phyloP scores from a whole-genome alignment of 139 green algal genomes.

The Pleodorina starrii region DNA sequence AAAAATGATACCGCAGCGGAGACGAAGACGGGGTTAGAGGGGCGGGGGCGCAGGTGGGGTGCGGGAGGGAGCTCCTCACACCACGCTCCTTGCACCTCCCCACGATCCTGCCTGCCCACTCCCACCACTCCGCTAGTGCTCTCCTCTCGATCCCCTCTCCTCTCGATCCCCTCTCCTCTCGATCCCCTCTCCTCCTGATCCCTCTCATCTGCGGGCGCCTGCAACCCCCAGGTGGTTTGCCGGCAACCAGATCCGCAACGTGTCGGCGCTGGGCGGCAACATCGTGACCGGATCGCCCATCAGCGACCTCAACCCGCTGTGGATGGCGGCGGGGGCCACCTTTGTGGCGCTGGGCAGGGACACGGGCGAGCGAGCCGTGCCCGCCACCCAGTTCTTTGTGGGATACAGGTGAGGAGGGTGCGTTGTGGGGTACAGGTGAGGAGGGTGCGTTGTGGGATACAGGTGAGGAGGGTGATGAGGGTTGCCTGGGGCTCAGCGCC shows the following conservation, averaged over 20 bases:
- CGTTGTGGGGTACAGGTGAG: no score
- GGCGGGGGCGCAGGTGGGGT: constrained; percentile 75
- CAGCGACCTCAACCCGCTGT: constrained; percentile 95
- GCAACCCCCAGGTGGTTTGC: constrained; percentile 59
- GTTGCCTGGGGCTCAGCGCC: no score
- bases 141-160: no score
- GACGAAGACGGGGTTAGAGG: no score
- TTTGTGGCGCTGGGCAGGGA: constrained; percentile 73
- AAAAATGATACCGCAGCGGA: no score
- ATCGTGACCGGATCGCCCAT: constrained; percentile 94
- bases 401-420: constrained; percentile 80
- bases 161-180: neutral
- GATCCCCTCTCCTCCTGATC: neutral
- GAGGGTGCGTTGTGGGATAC: no score
- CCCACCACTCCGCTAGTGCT: no score
- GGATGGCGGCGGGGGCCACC: constrained; percentile 81
- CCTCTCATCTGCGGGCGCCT: neutral
- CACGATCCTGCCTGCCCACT: no score
- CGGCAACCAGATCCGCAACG: constrained; percentile 94
- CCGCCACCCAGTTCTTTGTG: constrained; percentile 90
- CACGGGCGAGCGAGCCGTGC: constrained; percentile 50
- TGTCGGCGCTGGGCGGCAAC: constrained; percentile 93
- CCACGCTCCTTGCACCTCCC: no score
- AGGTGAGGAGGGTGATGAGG: no score
- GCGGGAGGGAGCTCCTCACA: neutral